Evolutionary conservation across 2,329 filamentous ascomycete species (phyloP), one percentile per base, ranked within the genome.

Genomic region (Clarireedia sp.): DNA sequence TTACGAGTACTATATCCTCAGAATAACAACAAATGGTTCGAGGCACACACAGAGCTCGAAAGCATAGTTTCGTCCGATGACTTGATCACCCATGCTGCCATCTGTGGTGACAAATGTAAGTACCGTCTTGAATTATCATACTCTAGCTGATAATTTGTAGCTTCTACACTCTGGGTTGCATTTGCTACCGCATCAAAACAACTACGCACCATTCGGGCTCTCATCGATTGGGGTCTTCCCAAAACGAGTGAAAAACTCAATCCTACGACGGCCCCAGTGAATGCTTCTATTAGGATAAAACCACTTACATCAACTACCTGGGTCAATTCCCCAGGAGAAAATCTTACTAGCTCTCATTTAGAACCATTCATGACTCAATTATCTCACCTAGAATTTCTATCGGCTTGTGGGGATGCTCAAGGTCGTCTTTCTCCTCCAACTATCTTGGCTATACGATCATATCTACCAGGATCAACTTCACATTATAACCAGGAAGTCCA

Each of bases 1-100:
- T 75, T 96, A 54, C 86, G 85, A 64, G 76, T 96, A 64, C 78
- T 91, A 48, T 96, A 86, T 73, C 81, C 87, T 41, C 88, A 91
- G 61, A 83, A 81, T 44, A 89, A 84, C 68, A 80, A 77, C 55
- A 82, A 82, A 63, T 85, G 89, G 72, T 81, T 85, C 58, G 88
- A 95, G 66, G 80, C 82, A 0, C 80, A 79, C 3, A 74, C 85
- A n/a, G 87, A 92, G 60, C 72, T 95, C 37, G 87, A 91, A 66
- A 85, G 83, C 59, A 78, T 89, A 55, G 78, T 82, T 26, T 83
- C 83, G 36, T 83, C 86, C 0, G 83, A 90, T 60, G 86, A 90
- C 60, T 70, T 89, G n/a, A 78, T 92, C 50, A 90, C 89, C 0
- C 90, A 95, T 72, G 89, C 89, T 10, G 80, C 88, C 40, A 75